These are phyloP conservation scores for Eimeria necatrix DNA, from an alignment of 169 alveolate genomes.

Conservation along the genomic window DNA sequence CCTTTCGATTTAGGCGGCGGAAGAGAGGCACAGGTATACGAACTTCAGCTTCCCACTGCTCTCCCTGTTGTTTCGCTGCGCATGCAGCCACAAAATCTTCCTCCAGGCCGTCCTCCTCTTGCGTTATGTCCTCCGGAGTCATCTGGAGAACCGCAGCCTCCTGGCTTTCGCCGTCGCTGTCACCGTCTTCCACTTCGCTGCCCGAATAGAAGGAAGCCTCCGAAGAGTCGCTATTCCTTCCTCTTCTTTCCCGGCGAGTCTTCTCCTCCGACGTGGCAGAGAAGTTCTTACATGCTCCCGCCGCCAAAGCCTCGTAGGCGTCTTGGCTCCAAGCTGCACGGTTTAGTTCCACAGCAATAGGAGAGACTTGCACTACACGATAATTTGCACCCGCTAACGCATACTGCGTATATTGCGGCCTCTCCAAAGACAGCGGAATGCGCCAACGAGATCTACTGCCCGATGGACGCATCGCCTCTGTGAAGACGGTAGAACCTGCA, in stretches of 20 bases:
- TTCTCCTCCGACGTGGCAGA: not conserved
- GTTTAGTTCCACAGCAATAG: not conserved
- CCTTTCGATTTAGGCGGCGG: not conserved
- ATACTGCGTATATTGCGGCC: not conserved
- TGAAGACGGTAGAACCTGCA: not conserved
- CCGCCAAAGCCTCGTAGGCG: not conserved
- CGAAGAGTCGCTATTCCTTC: not conserved
- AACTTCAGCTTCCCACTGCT: not conserved
- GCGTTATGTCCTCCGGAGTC: not conserved
- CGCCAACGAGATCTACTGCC: not conserved
- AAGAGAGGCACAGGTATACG: not conserved
- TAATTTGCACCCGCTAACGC: not conserved
- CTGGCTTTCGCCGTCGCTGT: not conserved
- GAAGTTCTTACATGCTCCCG: not conserved
- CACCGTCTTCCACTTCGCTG: not conserved
- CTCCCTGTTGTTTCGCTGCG: slow-evolving; percentile 5
- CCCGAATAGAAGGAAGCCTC: not conserved
- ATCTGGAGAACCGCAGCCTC: not conserved
- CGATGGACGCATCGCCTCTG: slow-evolving; percentile 20
- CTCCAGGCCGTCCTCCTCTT: not conserved
- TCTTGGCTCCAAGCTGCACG: not conserved
- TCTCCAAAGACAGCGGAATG: slow-evolving; percentile 9
- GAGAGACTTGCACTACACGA: not conserved
- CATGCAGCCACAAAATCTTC: not conserved
- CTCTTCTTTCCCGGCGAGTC: not conserved